Conservation (phyloP, 768 basidiomycete species). For the Grammothele lineata region DNA sequence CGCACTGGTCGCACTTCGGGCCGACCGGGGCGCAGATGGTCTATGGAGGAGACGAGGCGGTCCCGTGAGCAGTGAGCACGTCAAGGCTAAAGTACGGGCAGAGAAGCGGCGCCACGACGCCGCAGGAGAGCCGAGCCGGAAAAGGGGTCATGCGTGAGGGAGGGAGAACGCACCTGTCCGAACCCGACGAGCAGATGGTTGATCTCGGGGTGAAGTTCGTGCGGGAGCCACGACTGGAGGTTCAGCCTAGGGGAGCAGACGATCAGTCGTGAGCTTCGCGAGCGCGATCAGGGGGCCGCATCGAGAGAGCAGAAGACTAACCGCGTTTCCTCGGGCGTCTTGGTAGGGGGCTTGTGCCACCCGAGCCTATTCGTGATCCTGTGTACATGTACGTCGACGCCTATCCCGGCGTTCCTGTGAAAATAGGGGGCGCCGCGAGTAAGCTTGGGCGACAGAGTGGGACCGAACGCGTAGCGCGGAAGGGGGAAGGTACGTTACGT, state of each 20-base stretch:
- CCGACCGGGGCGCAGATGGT: slow-evolving; percentile 62
- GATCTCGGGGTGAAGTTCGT: slow-evolving; percentile 66
- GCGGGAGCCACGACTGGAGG: slow-evolving; percentile 80
- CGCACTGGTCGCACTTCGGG: slow-evolving; percentile 63
- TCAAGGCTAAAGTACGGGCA: neutral
- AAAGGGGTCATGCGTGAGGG: neutral
- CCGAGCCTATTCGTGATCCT: slow-evolving; percentile 89
- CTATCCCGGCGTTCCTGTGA: slow-evolving; percentile 79
- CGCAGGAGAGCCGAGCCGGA: neutral
- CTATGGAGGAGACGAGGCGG: slow-evolving; percentile 31
- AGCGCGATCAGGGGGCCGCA: neutral
- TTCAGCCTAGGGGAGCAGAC: slow-evolving; percentile 46
- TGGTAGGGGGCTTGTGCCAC: slow-evolving; percentile 87
- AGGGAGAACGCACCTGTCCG: slow-evolving; percentile 55
- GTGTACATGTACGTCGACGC: slow-evolving; percentile 95
- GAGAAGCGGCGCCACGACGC: neutral
- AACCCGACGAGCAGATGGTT: slow-evolving; percentile 83
- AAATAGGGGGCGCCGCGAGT: too few species aligned
- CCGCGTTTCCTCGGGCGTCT: slow-evolving; percentile 87
- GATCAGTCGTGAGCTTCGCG: too few species aligned
- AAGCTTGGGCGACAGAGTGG: too few species aligned
- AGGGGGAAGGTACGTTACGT: too few species aligned
- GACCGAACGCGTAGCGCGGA: neutral
- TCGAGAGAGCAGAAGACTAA: slow-evolving; percentile 27
- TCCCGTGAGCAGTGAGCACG: neutral